These are phyloP conservation scores for Hypholoma sublateritium DNA, from an alignment of 768 basidiomycete species.

Conservation along the genomic window DNA sequence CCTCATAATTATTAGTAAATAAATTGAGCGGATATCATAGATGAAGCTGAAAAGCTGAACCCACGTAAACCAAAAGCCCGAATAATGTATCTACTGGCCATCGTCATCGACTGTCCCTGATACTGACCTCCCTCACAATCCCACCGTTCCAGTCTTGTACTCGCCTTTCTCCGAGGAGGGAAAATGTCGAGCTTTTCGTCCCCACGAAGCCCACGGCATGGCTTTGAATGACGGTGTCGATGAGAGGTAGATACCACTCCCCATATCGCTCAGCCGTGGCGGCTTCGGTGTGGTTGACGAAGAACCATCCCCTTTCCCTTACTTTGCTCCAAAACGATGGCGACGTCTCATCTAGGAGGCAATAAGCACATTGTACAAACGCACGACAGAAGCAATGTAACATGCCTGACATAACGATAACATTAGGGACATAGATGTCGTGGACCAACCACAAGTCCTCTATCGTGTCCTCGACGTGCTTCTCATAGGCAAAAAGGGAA, in stretches of 20 bases:
- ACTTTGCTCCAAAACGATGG: conserved; percentile 38
- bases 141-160: conserved; percentile 59
- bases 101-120: background rate
- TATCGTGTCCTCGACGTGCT: conserved; percentile 35
- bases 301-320: conserved; percentile 35
- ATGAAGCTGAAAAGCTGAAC: too few species aligned
- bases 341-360: conserved; percentile 36
- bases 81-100: too few species aligned
- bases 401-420: conserved; percentile 41
- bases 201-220: conserved; percentile 56
- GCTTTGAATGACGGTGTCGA: conserved; percentile 57
- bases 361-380: background rate
- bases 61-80: too few species aligned
- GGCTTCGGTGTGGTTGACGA: conserved; percentile 35
- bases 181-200: conserved; percentile 54
- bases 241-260: conserved; percentile 45
- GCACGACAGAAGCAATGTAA: background rate
- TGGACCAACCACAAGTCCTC: conserved; percentile 27
- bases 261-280: conserved; percentile 32
- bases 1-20: too few species aligned
- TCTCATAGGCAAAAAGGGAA: conserved; percentile 31
- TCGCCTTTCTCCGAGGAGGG: conserved; percentile 46
- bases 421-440: conserved; percentile 27
- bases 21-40: too few species aligned
- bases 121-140: background rate